A percentile compares a stretch with the other conserved stretches of the same genome.
Evolutionary conservation across 116 monocot genomes (phyloP).

Genomic region (Dioscorea cayenensis): DNA sequence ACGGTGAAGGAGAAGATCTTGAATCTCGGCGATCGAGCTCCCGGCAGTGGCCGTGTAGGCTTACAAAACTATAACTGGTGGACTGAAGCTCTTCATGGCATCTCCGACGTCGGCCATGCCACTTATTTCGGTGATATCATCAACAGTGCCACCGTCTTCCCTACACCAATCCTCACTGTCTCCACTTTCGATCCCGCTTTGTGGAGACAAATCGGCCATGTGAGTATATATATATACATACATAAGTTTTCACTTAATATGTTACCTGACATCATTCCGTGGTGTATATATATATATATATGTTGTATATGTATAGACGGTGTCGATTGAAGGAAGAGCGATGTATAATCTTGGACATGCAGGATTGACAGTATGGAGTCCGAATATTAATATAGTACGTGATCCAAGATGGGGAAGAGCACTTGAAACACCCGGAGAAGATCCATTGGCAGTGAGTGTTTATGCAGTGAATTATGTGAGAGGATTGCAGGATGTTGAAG

Average conservation of each 20-base stretch:
- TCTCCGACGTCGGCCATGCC: slow-evolving; percentile 35
- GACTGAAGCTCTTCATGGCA: slow-evolving; percentile 45
- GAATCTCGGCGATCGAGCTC: slow-evolving; percentile 61
- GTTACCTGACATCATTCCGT: not conserved
- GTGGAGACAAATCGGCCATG: slow-evolving; percentile 39
- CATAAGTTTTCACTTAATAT: not conserved
- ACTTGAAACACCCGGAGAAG: slow-evolving; percentile 35
- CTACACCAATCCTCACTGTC: slow-evolving; percentile 34
- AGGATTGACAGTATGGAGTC: slow-evolving; percentile 34
- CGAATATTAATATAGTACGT: slow-evolving; percentile 22
- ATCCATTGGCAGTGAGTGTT: slow-evolving; percentile 11
- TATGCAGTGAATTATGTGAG: slow-evolving; percentile 27
- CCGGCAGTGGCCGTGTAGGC: slow-evolving; percentile 48
- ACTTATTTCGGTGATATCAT: slow-evolving; percentile 27
- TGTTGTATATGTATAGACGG: slow-evolving; percentile 6
- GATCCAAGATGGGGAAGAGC: slow-evolving; percentile 45
- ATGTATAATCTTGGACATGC: slow-evolving; percentile 41
- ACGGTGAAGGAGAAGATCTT: slow-evolving; percentile 50
- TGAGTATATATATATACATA: not conserved
- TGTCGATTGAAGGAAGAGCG: slow-evolving; percentile 36
- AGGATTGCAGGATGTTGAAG: slow-evolving; percentile 28
- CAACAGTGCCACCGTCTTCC: slow-evolving; percentile 36
- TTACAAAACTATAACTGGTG: slow-evolving; percentile 70
- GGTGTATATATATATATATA: too few relatives aligned
- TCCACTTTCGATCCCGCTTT: slow-evolving; percentile 44